phyloP scores from a whole-genome alignment of 352 stramenopile genomes.

The Aphanomyces invadans region DNA sequence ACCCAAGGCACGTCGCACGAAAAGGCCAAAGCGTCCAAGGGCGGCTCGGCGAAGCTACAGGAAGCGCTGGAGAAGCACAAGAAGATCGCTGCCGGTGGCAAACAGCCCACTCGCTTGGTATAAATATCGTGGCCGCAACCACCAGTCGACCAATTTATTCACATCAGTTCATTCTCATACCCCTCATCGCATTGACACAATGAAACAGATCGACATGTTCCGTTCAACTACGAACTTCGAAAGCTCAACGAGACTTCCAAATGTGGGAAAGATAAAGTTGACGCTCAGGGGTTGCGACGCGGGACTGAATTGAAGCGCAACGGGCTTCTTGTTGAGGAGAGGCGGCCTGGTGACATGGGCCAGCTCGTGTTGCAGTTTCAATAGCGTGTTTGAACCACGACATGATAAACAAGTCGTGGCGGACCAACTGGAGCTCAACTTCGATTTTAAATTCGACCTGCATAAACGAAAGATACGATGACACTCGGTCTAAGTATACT shows the following conservation, averaged over 20 bases:
- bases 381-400: no score
- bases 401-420: no score
- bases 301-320: no score
- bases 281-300: no score
- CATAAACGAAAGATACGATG: neutral
- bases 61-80: conserved; percentile 19
- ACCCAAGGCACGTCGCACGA: neutral
- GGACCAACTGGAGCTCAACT: no score
- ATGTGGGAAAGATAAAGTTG: no score
- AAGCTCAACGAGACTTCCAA: no score
- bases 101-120: conserved; percentile 14
- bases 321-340: no score
- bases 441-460: no score
- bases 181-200: neutral
- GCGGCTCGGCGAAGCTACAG: neutral
- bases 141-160: neutral
- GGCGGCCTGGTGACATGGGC: no score
- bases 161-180: neutral
- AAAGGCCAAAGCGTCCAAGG: neutral
- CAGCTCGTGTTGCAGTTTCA: no score
- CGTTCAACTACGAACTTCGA: conserved; percentile 12
- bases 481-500: neutral
- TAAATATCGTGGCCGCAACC: conserved; percentile 4
- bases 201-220: no score
- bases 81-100: neutral